Base-by-base conservation (phyloP, 163 green algal species). In the Coccomyxa subellipsoidea region DNA sequence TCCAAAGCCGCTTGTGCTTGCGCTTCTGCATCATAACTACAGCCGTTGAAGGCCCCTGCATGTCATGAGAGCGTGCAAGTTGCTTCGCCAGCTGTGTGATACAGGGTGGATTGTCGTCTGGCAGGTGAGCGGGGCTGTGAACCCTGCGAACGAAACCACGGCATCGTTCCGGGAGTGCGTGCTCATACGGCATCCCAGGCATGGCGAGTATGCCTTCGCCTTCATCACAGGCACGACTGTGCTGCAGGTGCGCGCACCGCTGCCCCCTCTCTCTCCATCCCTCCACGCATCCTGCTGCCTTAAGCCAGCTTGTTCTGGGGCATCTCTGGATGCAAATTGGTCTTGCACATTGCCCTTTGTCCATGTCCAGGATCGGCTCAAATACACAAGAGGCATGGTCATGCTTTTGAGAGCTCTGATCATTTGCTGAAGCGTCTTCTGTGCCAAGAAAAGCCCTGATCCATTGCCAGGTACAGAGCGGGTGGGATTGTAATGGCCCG, bases 141-240 rank as follows among this genome's bases (percentile, higher is more conserved):
- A 94, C 69, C 94, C 94, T 7, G 90, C 93, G 59, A 94, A 93
- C 81, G 92, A 94, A 73, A 89, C 88, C 1, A 83, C 90, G 10
- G 89, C 91, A 87, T 90, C 84, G 47, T 93, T 93, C 82, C 36
- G 84, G 54, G 84, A 88, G 66, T 88, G 95, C 80, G 95, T 97
- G 0, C 90, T 99, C 54, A 95, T 98, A 15, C 87, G 93, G 27
- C 96, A 99, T 89, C 96, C 96, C 32, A 88, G 93, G 40, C 85
- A 96, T 80, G 95, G 95, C 7, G 94, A 98, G 89, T 98, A 91
- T 79, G 96, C 96, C 0, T 94, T 98, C 83, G 96, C 86, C 0
- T 99, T 99, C 85, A 96, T 99, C 84, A 99, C 96, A 12, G 96
- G 94, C 0, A 85, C 91, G 23, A 96, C 96, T 0, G 80, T 86